Conservation (phyloP, 192 early-diverging fungal genomes). For the Kickxella alabastrina region DNA sequence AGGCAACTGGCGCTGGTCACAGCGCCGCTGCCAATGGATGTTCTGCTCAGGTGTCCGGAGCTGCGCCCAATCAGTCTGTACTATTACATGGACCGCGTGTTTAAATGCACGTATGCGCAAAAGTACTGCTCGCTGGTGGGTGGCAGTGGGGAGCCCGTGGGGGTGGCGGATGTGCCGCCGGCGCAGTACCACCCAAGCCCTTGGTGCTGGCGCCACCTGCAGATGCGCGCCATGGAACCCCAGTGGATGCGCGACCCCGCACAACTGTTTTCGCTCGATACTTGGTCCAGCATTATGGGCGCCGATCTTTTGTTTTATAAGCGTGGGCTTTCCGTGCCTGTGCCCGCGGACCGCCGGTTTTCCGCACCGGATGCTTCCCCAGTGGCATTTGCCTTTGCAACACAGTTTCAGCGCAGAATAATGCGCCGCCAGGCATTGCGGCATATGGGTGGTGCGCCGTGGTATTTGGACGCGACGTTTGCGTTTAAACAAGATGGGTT, state of each 20-base stretch:
- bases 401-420: slow-evolving; percentile 32
- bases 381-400: slow-evolving; percentile 28
- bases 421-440: no score
- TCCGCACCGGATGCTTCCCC: neutral
- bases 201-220: slow-evolving; percentile 24
- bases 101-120: slow-evolving; percentile 10
- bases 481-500: slow-evolving; percentile 24
- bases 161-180: neutral
- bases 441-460: no score
- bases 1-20: slow-evolving; percentile 22
- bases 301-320: slow-evolving; percentile 12
- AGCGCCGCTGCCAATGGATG: slow-evolving; percentile 24
- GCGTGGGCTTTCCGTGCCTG: slow-evolving; percentile 22
- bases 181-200: slow-evolving; percentile 13
- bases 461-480: slow-evolving; percentile 36
- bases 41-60: slow-evolving; percentile 15
- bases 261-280: slow-evolving; percentile 23
- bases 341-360: slow-evolving; percentile 11
- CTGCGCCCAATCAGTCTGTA: slow-evolving; percentile 14
- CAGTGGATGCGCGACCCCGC: slow-evolving; percentile 15
- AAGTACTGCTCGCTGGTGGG: neutral
- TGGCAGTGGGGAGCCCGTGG: neutral
- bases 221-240: slow-evolving; percentile 8
- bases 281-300: slow-evolving; percentile 19
- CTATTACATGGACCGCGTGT: slow-evolving; percentile 11